These are phyloP conservation scores for Senna siamea DNA, from an alignment of 306 rosid species.

Conservation along the genomic window DNA sequence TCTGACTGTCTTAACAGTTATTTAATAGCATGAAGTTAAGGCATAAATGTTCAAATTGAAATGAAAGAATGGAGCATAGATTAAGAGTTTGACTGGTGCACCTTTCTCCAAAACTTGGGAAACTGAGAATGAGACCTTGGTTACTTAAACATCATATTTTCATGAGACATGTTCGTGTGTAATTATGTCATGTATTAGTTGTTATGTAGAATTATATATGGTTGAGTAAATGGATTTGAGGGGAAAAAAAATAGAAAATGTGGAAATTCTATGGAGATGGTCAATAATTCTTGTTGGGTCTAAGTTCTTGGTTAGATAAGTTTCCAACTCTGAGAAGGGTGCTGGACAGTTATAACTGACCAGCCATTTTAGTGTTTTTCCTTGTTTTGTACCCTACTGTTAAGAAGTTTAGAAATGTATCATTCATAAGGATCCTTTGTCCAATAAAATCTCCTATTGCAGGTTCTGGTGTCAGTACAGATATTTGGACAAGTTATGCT, in stretches of 20 bases:
- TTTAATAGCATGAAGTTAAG: neutral
- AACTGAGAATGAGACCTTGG: neutral
- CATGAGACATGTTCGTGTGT: neutral
- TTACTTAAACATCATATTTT: conserved; percentile 4
- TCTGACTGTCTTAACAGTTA: neutral
- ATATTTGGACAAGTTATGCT: conserved; percentile 91
- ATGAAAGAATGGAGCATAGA: neutral
- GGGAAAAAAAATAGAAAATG: neutral
- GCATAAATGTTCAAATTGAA: neutral
- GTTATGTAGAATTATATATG: conserved; percentile 16
- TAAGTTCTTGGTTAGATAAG: conserved; percentile 1
- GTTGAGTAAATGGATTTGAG: neutral
- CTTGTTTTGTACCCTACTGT: neutral
- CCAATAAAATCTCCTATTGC: conserved; percentile 40
- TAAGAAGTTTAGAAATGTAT: conserved; percentile 15
- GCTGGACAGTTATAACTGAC: conserved; percentile 14
- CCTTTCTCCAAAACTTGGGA: neutral
- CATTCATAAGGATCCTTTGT: conserved; percentile 27
- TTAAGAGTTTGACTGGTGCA: neutral
- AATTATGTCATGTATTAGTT: neutral
- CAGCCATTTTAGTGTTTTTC: conserved; percentile 10
- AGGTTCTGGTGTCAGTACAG: conserved; percentile 98
- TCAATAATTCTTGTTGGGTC: neutral
- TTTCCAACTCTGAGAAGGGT: conserved; percentile 26
- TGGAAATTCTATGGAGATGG: neutral